Evolutionary conservation across 1,284 basidiomycete species (phyloP), one percentile per base, ranked within the genome.

Genomic region (Earliella scabrosa): DNA sequence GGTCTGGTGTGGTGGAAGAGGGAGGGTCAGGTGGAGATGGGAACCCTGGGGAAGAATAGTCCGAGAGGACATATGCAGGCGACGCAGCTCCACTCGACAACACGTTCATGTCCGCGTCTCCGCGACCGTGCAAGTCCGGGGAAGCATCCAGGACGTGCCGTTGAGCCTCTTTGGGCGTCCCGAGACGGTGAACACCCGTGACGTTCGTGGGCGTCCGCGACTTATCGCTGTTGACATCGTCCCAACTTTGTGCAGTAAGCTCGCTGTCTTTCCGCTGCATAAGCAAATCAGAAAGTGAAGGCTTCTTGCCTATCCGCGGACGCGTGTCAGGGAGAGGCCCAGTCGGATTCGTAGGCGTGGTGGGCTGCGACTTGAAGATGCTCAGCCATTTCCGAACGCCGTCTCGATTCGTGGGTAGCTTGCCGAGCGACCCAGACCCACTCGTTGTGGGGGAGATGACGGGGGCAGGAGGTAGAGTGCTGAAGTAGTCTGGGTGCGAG

Each of bases 341-440:
- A 24, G 67, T 67, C 6, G 76, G 72, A 24, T 72, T 71, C 35
- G 78, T 68, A 35, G 81, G 69, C 10, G 76, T 72, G 3, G 77
- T 61, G 4, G 69, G 73, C 20, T 75, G 74, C 2, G 79, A 71
- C 20, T 79, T 75, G 53, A 81, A 81, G 35, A 80, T 73, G 68
- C 81, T 86, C 44, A 90, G 71, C 90, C 90, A 92, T 66, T 87
- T 87, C 70, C 84, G 87, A 27, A 92, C 88, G 23, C 84, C 89
- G 49, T 88, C 85, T 14, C 88, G 77, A 16, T 82, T 89, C 68
- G 81, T 88, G 0, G 90, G 90, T 50, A 92, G 74, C 67, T 87
- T 88, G 18, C 54, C 60, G 45, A 78, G 58, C 63, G 73, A 67
- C n/a, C 76, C 68, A n/a, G 70, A 66, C 11, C 63, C 66, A 72